Evolutionary conservation across 208 protist genomes (phyloP).

Genomic region (Acanthamoeba culbertsoni): DNA sequence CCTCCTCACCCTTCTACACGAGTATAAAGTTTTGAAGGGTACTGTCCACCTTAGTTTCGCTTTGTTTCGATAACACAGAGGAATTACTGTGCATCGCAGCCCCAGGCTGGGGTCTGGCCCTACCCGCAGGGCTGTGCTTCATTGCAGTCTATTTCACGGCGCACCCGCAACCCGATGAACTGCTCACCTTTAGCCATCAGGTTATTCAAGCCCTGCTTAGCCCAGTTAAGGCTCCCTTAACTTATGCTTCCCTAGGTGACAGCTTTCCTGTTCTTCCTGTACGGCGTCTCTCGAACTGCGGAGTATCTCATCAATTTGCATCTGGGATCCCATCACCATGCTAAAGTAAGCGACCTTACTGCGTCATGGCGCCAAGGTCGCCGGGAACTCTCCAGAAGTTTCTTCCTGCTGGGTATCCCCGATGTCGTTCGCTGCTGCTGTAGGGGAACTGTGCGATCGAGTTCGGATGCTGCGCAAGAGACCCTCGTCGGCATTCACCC

Average conservation of each 20-base stretch:
- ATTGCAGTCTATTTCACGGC: conserved; percentile 20
- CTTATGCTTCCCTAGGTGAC: neutral
- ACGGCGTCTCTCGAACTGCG: neutral
- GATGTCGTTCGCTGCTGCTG: neutral
- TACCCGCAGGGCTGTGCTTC: neutral
- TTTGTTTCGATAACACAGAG: neutral
- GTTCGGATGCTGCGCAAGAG: neutral
- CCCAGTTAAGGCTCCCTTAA: too few species aligned
- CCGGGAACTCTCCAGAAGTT: neutral
- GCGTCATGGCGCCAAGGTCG: neutral
- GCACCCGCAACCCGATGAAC: neutral
- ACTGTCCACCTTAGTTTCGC: neutral
- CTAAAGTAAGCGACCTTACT: neutral
- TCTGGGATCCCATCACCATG: neutral
- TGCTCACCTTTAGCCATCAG: conserved; percentile 31
- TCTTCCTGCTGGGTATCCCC: conserved; percentile 25
- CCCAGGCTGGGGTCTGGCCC: conserved; percentile 7
- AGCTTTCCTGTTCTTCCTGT: neutral
- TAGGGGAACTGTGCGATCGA: neutral
- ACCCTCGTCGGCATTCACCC: neutral
- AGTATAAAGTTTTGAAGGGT: conserved; percentile 40
- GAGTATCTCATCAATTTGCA: conserved; percentile 34
- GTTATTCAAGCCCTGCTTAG: too few species aligned
- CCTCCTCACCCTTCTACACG: conserved; percentile 14
- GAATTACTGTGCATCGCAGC: neutral